phyloP scores from a whole-genome alignment of 192 early-diverging fungal genomes.

The Gonapodya prolifera region DNA sequence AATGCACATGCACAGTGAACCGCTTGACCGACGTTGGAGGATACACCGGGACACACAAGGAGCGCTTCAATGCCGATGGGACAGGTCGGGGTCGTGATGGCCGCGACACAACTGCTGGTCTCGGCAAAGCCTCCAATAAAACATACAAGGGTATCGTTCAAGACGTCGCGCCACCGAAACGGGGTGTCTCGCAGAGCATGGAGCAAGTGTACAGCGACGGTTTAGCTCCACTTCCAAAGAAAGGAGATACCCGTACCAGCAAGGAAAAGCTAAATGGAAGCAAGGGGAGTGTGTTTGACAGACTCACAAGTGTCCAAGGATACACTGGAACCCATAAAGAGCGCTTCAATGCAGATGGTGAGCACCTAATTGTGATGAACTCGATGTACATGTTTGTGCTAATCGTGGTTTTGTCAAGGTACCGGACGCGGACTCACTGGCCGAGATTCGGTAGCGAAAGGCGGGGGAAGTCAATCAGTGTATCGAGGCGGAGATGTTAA shows the following conservation, averaged over 20 bases:
- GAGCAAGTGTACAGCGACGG: neutral
- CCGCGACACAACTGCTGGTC: neutral
- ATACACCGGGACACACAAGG: neutral
- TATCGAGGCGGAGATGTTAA: neutral
- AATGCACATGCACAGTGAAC: neutral
- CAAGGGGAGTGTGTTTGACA: neutral
- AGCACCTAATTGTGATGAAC: too few relatives aligned
- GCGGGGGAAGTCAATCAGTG: neutral
- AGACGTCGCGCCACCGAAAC: neutral
- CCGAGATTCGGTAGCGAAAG: neutral
- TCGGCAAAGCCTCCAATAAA: neutral
- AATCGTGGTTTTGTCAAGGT: too few relatives aligned
- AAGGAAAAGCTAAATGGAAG: neutral
- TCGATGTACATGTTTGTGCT: too few relatives aligned
- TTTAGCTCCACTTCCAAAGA: neutral
- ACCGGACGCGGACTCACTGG: neutral
- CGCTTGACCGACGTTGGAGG: neutral
- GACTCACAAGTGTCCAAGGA: neutral
- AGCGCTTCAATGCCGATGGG: neutral
- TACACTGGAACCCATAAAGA: conserved; percentile 16
- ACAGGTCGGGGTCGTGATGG: neutral
- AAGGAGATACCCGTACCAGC: neutral
- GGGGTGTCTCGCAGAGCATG: neutral
- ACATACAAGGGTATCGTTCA: neutral
- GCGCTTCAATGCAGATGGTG: conserved; percentile 11